These are phyloP conservation scores for Plasmodium yoelii DNA, from an alignment of 169 alveolate species.

Conservation along the genomic window DNA sequence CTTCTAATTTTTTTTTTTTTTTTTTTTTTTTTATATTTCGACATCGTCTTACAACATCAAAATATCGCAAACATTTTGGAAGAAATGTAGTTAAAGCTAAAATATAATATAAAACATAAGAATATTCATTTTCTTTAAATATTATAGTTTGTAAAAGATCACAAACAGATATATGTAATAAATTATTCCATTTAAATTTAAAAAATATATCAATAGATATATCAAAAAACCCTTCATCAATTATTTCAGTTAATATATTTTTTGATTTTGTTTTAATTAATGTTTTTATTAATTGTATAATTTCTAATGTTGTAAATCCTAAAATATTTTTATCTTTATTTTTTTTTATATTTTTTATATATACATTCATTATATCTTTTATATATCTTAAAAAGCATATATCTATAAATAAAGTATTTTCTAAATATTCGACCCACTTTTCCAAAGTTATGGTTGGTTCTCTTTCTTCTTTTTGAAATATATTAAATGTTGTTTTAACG, in stretches of 20 bases:
- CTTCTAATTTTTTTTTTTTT: constrained; percentile 63
- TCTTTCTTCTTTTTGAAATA: constrained; percentile 57
- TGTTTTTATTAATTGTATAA: constrained; percentile 63
- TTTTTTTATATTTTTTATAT: constrained; percentile 58
- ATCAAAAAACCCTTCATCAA: constrained; percentile 69
- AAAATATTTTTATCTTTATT: constrained; percentile 56
- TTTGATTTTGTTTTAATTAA: constrained; percentile 57
- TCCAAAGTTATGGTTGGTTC: constrained; percentile 23
- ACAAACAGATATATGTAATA: constrained; percentile 70
- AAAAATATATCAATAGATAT: constrained; percentile 72
- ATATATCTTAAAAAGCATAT: constrained; percentile 51
- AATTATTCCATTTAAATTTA: constrained; percentile 65
- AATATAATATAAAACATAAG: constrained; percentile 42
- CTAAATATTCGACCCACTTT: constrained; percentile 55
- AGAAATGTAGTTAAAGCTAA: constrained; percentile 60
- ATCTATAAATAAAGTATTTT: constrained; percentile 35
- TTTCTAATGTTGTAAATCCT: constrained; percentile 66
- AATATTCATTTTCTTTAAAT: constrained; percentile 69
- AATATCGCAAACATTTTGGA: constrained; percentile 59
- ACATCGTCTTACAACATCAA: constrained; percentile 61
- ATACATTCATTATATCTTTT: constrained; percentile 53
- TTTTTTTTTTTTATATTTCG: constrained; percentile 62
- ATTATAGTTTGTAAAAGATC: constrained; percentile 65
- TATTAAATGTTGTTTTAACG: constrained; percentile 23
- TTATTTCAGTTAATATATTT: constrained; percentile 60